Base-by-base conservation (phyloP, 2,329 filamentous ascomycete species). In the Pyrenophora tritici-repentis region DNA sequence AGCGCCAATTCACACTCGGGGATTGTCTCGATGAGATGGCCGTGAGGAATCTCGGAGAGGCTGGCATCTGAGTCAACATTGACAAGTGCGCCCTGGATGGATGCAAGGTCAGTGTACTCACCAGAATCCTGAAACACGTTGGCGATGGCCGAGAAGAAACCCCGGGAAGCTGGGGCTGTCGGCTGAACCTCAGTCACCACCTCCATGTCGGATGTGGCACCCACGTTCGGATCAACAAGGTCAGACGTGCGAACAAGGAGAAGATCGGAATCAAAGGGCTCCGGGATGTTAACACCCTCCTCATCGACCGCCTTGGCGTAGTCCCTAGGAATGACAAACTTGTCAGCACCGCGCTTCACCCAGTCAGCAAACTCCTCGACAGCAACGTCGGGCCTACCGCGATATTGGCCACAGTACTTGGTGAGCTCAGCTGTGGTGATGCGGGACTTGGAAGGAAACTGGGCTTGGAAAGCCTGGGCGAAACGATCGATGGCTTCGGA, bases 361-460 rank as follows among this genome's bases (percentile, higher is more conserved):
- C 40, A 60, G 20, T 47, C 46, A 31, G 50, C 46, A 34, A 60
- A 54, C 5, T 53, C 49, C 18, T 48, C 13, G 5, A 58, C 37
- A 41, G 57, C 55, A 20, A 42, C 36, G 6, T 51, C 39, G 7
- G 57, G 57, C 12, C 36, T 41, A 8, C 45, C 49, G 32, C 57
- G 57, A 41, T 55, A 47, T 18, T 45, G 39, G 12, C 40, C 39
- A 17, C 42, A 51, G 42, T 51, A 58, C 6, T 55, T 45, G 13
- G 53, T 33, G 17, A 60, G 38, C n/a, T 56, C 51, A 14, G 51
- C 55, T 8, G 55, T 54, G 14, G 48, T 39, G 20, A 61, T 44
- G 10, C 29, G 42, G 12, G 33, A 41, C 17, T 40, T 29, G 6
- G 33, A 40, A 5, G 55, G 58, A 26, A 58, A 51, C 14, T 58